A percentile compares a stretch with the other conserved stretches of the same genome.
These are phyloP conservation scores for Barnettozyma wickerhamii DNA, from an alignment of 805 yeast species.

Conservation along the genomic window DNA sequence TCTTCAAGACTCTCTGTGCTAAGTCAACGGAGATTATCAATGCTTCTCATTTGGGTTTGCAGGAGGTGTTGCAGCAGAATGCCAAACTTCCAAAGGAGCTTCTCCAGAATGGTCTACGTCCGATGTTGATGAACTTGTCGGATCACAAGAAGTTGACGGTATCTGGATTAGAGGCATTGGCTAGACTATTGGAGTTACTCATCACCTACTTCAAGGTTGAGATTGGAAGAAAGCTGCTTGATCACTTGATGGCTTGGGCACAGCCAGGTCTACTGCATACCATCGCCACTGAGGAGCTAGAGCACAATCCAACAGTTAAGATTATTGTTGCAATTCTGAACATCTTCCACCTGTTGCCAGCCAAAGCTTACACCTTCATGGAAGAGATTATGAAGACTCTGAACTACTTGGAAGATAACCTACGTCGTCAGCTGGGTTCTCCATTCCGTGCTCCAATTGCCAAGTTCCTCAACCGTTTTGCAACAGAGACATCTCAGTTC, in stretches of 20 bases:
- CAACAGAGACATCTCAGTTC: slow-evolving; percentile 66
- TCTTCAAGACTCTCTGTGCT: slow-evolving; percentile 88
- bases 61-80: slow-evolving; percentile 77
- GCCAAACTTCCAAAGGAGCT: slow-evolving; percentile 90
- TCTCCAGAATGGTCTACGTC: slow-evolving; percentile 91
- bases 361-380: slow-evolving; percentile 88
- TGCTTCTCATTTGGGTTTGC: slow-evolving; percentile 88
- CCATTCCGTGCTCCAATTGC: slow-evolving; percentile 93
- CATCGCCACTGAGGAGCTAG: slow-evolving; percentile 75
- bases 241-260: slow-evolving; percentile 95
- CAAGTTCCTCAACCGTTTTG: slow-evolving; percentile 77
- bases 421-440: slow-evolving; percentile 79
- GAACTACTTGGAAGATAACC: slow-evolving; percentile 70
- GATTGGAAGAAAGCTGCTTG: slow-evolving; percentile 87
- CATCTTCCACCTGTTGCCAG: slow-evolving; percentile 86
- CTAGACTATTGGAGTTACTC: slow-evolving; percentile 76
- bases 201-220: slow-evolving; percentile 95
- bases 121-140: slow-evolving; percentile 91
- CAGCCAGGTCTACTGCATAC: slow-evolving; percentile 73
- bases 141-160: slow-evolving; percentile 90
- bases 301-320: slow-evolving; percentile 75
- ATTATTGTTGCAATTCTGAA: slow-evolving; percentile 87
- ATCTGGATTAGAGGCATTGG: slow-evolving; percentile 86
- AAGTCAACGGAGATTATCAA: slow-evolving; percentile 82
- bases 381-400: slow-evolving; percentile 78